Conservation (phyloP, 345 rosid genomes). For the Lumnitzera littorea region DNA sequence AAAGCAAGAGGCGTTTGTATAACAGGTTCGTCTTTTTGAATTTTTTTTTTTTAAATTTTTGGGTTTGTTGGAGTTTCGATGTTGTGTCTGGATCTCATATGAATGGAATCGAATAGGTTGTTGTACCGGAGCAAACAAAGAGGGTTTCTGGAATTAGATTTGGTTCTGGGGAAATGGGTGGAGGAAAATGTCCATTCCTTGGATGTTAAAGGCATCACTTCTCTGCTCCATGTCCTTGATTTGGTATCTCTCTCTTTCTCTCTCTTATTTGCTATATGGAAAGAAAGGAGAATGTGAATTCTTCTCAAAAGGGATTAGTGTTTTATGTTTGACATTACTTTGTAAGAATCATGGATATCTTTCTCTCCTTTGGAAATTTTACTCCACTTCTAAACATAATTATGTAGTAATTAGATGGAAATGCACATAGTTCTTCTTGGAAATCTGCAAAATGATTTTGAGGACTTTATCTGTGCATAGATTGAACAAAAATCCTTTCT, state of each 20-base stretch:
- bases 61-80: background rate
- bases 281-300: no score
- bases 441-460: slow-evolving; percentile 14
- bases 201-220: slow-evolving; percentile 63
- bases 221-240: slow-evolving; percentile 76
- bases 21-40: slow-evolving; percentile 41
- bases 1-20: slow-evolving; percentile 59
- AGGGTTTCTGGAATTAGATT: slow-evolving; percentile 88
- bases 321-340: no score
- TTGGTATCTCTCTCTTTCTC: slow-evolving; percentile 36
- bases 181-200: slow-evolving; percentile 62
- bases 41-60: background rate
- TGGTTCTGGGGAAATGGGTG: slow-evolving; percentile 92
- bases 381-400: no score
- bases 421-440: slow-evolving; percentile 32
- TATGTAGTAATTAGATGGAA: no score
- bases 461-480: slow-evolving; percentile 34
- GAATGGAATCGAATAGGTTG: slow-evolving; percentile 28
- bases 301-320: no score
- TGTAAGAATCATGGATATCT: no score
- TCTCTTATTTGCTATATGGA: background rate
- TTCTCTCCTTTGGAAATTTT: no score
- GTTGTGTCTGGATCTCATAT: background rate
- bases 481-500: slow-evolving; percentile 16
- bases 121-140: slow-evolving; percentile 93